These are phyloP conservation scores for Picea mariana DNA, from an alignment of 83 land plant genomes.

Conservation along the genomic window DNA sequence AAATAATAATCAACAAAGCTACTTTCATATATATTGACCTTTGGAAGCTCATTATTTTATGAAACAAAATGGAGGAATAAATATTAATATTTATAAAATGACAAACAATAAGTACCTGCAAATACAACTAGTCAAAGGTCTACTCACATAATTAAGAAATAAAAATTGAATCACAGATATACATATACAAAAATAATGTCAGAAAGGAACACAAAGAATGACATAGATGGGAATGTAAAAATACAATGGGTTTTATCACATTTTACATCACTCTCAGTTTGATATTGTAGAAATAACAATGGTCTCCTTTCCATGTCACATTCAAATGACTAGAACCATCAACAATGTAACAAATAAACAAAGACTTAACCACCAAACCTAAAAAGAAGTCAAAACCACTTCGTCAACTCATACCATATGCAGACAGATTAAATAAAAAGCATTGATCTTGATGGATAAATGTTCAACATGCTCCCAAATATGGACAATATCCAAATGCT, in stretches of 20 bases:
- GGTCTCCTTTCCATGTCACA: conserved; percentile 87
- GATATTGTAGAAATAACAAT: neutral
- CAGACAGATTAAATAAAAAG: too few relatives aligned
- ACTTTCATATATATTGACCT: neutral
- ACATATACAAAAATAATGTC: neutral
- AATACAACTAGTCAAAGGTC: neutral
- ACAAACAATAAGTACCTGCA: neutral
- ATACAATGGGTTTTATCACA: neutral
- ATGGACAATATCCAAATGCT: too few relatives aligned
- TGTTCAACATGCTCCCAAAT: too few relatives aligned
- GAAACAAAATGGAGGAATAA: neutral
- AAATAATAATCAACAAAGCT: neutral
- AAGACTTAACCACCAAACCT: neutral
- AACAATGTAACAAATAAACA: conserved; percentile 9
- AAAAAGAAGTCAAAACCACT: neutral
- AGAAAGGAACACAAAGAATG: neutral
- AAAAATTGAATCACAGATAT: neutral
- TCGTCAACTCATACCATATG: too few relatives aligned
- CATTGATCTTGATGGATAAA: too few relatives aligned
- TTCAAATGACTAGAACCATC: neutral
- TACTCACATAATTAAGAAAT: neutral
- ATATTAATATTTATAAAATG: neutral
- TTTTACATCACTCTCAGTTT: neutral
- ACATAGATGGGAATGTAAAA: neutral
- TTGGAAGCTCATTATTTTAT: neutral